phyloP scores from a whole-genome alignment of 2,329 filamentous ascomycete genomes.

The Fusarium pseudonygamai region DNA sequence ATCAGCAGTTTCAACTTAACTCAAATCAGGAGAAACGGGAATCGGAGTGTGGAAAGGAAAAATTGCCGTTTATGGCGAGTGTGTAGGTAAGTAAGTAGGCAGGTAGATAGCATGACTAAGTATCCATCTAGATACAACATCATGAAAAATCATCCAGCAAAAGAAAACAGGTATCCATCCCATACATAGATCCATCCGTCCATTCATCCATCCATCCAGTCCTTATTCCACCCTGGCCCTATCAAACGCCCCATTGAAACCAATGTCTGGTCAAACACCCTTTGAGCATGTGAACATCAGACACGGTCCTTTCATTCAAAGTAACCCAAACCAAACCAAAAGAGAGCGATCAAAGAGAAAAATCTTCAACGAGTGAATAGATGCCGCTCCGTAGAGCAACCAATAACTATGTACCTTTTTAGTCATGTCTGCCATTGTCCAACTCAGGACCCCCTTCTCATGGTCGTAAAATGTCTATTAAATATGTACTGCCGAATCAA shows the following conservation, averaged over 20 bases:
- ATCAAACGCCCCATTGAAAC: slow-evolving; percentile 39
- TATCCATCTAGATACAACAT: slow-evolving; percentile 45
- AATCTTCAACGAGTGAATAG: slow-evolving; percentile 27
- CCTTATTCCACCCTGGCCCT: slow-evolving; percentile 28
- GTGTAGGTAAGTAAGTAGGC: slow-evolving; percentile 7
- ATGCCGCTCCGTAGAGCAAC: slow-evolving; percentile 20
- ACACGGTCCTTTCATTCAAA: slow-evolving; percentile 22
- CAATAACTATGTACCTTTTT: slow-evolving; percentile 22
- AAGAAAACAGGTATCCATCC: slow-evolving; percentile 33
- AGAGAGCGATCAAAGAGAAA: slow-evolving; percentile 27
- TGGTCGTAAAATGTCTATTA: slow-evolving; percentile 42
- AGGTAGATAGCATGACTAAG: slow-evolving; percentile 4
- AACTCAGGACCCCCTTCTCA: slow-evolving; percentile 26
- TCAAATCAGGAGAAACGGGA: neutral
- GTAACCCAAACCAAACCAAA: slow-evolving; percentile 12
- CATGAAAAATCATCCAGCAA: slow-evolving; percentile 36
- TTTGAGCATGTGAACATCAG: slow-evolving; percentile 18
- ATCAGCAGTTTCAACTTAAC: slow-evolving; percentile 17
- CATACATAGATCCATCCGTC: neutral
- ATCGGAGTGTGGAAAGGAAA: slow-evolving; percentile 11
- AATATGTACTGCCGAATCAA: slow-evolving; percentile 49
- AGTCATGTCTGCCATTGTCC: slow-evolving; percentile 27
- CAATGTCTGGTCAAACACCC: slow-evolving; percentile 3
- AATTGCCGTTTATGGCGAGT: slow-evolving; percentile 40
- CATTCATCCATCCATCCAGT: slow-evolving; percentile 23